These are phyloP conservation scores for Achaetomiella virescens DNA, from an alignment of 495 filamentous ascomycete genomes.

Conservation along the genomic window DNA sequence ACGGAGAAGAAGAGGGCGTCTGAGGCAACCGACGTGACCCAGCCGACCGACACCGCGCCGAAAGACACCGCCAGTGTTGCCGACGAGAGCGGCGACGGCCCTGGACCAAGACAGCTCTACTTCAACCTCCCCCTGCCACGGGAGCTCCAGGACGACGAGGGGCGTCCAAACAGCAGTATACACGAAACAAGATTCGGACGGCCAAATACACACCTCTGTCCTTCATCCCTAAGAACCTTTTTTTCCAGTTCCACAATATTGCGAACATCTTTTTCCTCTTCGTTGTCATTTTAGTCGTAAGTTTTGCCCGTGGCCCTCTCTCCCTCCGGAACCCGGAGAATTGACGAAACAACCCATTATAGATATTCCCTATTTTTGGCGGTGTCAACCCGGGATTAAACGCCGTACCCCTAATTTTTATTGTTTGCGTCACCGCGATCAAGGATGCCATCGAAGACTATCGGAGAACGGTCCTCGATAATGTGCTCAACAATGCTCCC, in stretches of 20 bases:
- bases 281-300: slow-evolving; percentile 86
- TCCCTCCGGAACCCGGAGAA: neutral
- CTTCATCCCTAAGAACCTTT: slow-evolving; percentile 97
- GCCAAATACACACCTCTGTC: slow-evolving; percentile 94
- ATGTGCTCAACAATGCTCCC: slow-evolving; percentile 91
- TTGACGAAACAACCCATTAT: slow-evolving; percentile 14
- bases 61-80: slow-evolving; percentile 31
- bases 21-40: slow-evolving; percentile 38
- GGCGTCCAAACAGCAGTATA: slow-evolving; percentile 62
- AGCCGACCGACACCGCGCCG: slow-evolving; percentile 36
- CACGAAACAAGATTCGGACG: slow-evolving; percentile 94
- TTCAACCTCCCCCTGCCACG: slow-evolving; percentile 82
- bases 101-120: slow-evolving; percentile 51
- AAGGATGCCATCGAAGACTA: slow-evolving; percentile 99
- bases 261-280: slow-evolving; percentile 98
- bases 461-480: slow-evolving; percentile 85
- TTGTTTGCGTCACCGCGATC: slow-evolving; percentile 81
- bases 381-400: slow-evolving; percentile 84
- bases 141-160: slow-evolving; percentile 76
- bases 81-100: slow-evolving; percentile 31
- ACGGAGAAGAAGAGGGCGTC: slow-evolving; percentile 73
- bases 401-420: slow-evolving; percentile 88
- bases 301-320: slow-evolving; percentile 29
- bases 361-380: slow-evolving; percentile 97
- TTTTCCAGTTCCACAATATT: slow-evolving; percentile 96